phyloP scores from a whole-genome alignment of 495 filamentous ascomycete genomes.

The Copromyces sp. region DNA sequence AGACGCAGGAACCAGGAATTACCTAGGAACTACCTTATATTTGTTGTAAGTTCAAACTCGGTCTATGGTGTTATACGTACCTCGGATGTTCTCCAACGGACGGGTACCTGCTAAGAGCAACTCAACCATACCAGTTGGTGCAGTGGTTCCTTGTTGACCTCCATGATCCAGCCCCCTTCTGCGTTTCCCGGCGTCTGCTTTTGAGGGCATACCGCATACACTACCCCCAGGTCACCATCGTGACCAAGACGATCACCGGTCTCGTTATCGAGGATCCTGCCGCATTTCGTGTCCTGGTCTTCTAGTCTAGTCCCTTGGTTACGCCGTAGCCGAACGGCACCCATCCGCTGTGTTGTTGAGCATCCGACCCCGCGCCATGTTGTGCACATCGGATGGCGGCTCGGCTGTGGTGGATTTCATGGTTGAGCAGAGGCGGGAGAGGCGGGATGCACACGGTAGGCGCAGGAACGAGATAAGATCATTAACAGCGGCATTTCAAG shows the following conservation, averaged over 20 bases:
- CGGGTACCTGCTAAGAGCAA: neutral
- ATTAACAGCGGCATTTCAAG: neutral
- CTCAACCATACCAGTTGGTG: neutral
- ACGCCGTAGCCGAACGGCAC: neutral
- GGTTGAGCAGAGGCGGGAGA: neutral
- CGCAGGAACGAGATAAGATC: neutral
- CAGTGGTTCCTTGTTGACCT: neutral
- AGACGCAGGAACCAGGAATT: neutral
- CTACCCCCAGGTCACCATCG: neutral
- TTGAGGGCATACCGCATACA: neutral
- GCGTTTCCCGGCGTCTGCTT: neutral
- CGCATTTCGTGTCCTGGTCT: neutral
- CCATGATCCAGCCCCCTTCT: neutral
- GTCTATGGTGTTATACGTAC: neutral
- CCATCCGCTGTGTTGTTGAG: neutral
- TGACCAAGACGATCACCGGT: neutral
- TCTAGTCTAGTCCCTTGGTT: neutral
- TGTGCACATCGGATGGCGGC: neutral
- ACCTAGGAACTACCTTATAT: neutral
- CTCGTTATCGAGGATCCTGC: neutral
- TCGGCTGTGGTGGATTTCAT: neutral
- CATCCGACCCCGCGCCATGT: neutral
- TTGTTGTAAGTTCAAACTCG: neutral
- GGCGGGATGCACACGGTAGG: neutral
- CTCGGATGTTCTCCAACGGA: neutral